Evolutionary conservation across 768 basidiomycete species (phyloP).

Genomic region (Scleroderma citrinum): DNA sequence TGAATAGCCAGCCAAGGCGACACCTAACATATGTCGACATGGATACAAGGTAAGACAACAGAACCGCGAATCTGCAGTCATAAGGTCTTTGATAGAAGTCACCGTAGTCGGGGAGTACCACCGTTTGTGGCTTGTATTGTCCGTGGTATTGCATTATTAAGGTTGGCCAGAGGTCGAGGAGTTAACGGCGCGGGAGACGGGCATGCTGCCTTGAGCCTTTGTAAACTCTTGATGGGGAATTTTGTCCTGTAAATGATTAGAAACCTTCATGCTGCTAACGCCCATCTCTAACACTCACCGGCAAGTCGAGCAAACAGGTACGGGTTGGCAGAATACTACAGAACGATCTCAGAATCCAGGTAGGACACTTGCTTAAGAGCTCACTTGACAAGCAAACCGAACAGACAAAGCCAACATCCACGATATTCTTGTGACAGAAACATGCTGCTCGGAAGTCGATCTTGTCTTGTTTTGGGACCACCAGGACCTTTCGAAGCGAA

Average conservation of each 20-base stretch:
- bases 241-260: slow-evolving; percentile 57
- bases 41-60: neutral
- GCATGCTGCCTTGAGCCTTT: slow-evolving; percentile 65
- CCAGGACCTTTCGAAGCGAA: slow-evolving; percentile 67
- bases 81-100: neutral
- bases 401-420: slow-evolving; percentile 96
- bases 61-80: neutral
- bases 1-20: neutral
- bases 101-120: slow-evolving; percentile 12
- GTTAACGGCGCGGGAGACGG: slow-evolving; percentile 31
- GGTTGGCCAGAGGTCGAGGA: slow-evolving; percentile 29
- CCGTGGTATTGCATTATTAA: slow-evolving; percentile 25
- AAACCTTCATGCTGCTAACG: neutral
- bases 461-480: slow-evolving; percentile 88
- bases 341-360: slow-evolving; percentile 8
- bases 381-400: slow-evolving; percentile 96
- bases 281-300: slow-evolving; percentile 47
- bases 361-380: slow-evolving; percentile 22
- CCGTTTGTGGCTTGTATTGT: slow-evolving; percentile 14
- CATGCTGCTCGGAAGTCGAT: slow-evolving; percentile 97
- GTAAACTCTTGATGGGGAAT: slow-evolving; percentile 90
- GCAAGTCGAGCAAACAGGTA: slow-evolving; percentile 92
- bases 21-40: neutral
- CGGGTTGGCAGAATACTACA: slow-evolving; percentile 88
- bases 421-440: slow-evolving; percentile 96